Evolutionary conservation across 148 eudicot genomes (phyloP), one percentile per base, ranked within the genome.

Genomic region (Silene uniflora): DNA sequence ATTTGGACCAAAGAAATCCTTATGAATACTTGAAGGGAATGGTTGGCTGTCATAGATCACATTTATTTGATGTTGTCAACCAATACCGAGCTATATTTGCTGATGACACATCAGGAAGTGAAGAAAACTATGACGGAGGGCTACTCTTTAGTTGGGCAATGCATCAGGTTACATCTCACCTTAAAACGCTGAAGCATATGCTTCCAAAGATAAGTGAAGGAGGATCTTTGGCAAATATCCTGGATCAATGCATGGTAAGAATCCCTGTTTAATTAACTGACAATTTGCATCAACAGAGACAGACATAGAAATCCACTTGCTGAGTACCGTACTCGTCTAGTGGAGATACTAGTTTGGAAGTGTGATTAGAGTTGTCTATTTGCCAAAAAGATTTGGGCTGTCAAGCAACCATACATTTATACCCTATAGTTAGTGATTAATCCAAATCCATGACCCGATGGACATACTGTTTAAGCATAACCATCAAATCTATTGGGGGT

Each of bases 91-190:
- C 98, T 46, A 92, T 95, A 88, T 95, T 95, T 79, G 86, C 97
- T 75, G 98, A 95, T 87, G 98, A 95, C 86, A 90, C 97, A 58
- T 95, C 99, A 32, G 99, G 93, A 77, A 95, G 91, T 81, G 99
- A 95, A 84, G 98, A 95, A 84, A 92, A 95, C 80, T 86, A 88
- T 80, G 98, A 95, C 78, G 97, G 99, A 3, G 99, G 99, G 22
- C 98, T 95, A 76, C 92, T 95, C 67, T 95, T 95, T 84, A 91
- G 96, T 80, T 95, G 99, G 99, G 94, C 98, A 42, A 90, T 91
- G 92, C 98, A 95, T 87, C 99, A 95, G 80, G 85, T 95, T 78
- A 80, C 93, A 66, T 85, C 88, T 65, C 97, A 89, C 79, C 90
- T 95, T 77, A 86, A 82, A 81, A 91, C 79, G 35, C 97, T 95